These are phyloP conservation scores for Parasitella parasitica DNA, from an alignment of 371 early-diverging fungal genomes.

Conservation along the genomic window DNA sequence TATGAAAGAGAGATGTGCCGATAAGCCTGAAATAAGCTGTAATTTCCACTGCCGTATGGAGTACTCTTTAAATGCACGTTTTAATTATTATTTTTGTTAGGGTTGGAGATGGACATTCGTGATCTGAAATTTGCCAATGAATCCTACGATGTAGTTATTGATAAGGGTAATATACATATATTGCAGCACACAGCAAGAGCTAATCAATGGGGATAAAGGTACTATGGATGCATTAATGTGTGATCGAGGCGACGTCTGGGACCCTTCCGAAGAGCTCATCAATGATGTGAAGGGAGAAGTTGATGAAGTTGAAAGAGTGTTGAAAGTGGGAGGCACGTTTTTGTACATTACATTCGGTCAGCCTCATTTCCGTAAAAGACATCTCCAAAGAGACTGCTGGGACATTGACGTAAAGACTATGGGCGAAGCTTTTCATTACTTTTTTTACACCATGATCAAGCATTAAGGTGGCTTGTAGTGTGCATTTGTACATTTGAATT, in stretches of 20 bases:
- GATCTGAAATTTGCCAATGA: conserved; percentile 57
- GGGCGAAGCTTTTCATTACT: conserved; percentile 77
- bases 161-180: conserved; percentile 62
- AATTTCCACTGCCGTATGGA: conserved; percentile 25
- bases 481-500: no score
- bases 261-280: conserved; percentile 73
- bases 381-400: conserved; percentile 72
- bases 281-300: conserved; percentile 69
- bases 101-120: conserved; percentile 83
- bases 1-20: conserved; percentile 66
- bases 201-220: conserved; percentile 8
- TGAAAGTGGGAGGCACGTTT: conserved; percentile 77
- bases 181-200: not conserved
- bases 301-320: conserved; percentile 71
- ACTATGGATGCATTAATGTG: conserved; percentile 86
- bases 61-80: not conserved
- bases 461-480: conserved; percentile 7
- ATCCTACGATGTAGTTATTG: conserved; percentile 76
- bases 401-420: conserved; percentile 62
- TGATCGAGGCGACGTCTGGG: conserved; percentile 87
- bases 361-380: conserved; percentile 83
- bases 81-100: conserved; percentile 18
- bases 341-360: conserved; percentile 90
- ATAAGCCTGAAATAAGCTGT: conserved; percentile 65
- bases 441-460: conserved; percentile 64